Evolutionary conservation across 352 stramenopile species (phyloP), one percentile per base, ranked within the genome.

Genomic region (Globisporangium orthogonon): DNA sequence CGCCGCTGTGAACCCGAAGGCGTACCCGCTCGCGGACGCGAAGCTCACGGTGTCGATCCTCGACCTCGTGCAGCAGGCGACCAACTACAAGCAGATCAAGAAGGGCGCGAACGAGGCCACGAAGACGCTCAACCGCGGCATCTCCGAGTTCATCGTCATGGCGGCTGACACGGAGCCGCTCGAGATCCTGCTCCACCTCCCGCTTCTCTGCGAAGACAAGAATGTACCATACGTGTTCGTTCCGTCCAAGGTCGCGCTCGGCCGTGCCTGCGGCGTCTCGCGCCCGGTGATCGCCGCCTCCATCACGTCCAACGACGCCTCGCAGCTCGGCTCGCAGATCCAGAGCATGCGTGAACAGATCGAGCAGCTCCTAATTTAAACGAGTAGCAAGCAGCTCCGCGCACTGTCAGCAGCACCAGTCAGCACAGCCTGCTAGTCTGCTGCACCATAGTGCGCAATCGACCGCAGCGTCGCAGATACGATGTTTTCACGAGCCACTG

Each of bases 31-130:
- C 41, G 95, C 97, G 46, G 96, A 98, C 72, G 94, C 96, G 53
- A 97, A 99, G 70, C 86, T 99, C 50, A 99, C 97, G 17, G 96
- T 99, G 56, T 97, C 89, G 56, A 98, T 99, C 65, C 86, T 99
- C 55, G 97, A 99, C 75, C 80, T 99, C 56, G 91, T 99, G 51
- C 97, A 99, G 78, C 97, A 99, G 73, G 96, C 97, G 44, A 96
- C 92, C 65, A 99, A 99, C 81, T 99, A 99, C 92, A 99, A 99
- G 89, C 97, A 99, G 80, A 98, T 99, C 66, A 99, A 99, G 82
- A 99, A 99, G 85, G 97, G 98, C 54, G 98, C 97, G 56, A 99
- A 99, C 83, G 98, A 99, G 69, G 97, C 97, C 65, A 99, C 98
- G 69, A 99, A 99, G 84, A 99, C 97, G 23, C 76, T 99, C 54